Base-by-base conservation (phyloP, 805 yeast species). In the Pichia exigua region DNA sequence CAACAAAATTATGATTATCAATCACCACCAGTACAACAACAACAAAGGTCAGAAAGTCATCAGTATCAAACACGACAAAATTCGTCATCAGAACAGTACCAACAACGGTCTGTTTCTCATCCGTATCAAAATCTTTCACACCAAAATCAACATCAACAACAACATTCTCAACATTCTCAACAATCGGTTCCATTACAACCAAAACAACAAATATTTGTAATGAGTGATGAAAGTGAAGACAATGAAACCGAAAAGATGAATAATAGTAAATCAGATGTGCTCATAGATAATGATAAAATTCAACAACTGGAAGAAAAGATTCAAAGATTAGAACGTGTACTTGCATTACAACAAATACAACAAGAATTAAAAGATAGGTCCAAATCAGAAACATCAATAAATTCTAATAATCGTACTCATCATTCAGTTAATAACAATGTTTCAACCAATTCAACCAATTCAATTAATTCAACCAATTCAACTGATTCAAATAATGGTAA, bases 241-340 rank as follows among this genome's bases (percentile, higher is more conserved):
- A 32, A 28, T n/a, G 32, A 17, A 8, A 35, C 6, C 7, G 39
- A 35, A 4, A 8, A 35, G 39, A 4, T n/a, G 20, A 5, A 22
- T 21, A 22, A 15, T 41, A 8, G n/a, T 30, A 35, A 17, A 35
- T 28, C 32, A 17, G 24, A 17, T 24, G 13, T 21, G 27, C 17
- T 15, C 24, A 10, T 28, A 21, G 38, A 45, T 26, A 21, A 30
- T 35, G 58, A 58, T 8, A 55, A 66, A 46, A 65, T 66, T 38
- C 59, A 58, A 46, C 52, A 50, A n/a, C 53, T 66, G n/a, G 70
- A 66, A 44, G 69, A 64, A 24, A 66, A 66, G 48, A 63, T 66
- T 21, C 63, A 63, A 40, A 57, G 58, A 32, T 54, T 66, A 32
- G 70, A 66, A 47, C 57, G 57, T 40, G 59, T 61, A 44, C 53